Conservation (phyloP, 805 yeast species). For the Yamadazyma tumulicola region DNA sequence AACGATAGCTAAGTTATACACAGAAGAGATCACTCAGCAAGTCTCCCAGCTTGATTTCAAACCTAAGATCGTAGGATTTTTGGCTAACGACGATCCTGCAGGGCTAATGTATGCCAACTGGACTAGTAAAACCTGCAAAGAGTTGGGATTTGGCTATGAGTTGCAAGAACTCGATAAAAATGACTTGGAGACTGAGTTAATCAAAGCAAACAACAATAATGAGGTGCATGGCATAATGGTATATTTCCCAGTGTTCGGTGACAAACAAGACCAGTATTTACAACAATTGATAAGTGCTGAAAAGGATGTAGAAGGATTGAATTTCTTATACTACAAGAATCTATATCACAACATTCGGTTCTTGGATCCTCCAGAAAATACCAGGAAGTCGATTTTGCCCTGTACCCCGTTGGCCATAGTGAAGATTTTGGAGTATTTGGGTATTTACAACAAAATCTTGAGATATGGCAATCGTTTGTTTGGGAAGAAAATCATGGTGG, state of each 20-base stretch:
- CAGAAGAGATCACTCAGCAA: slow-evolving; percentile 63
- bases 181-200: slow-evolving; percentile 76
- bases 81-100: slow-evolving; percentile 93
- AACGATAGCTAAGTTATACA: slow-evolving; percentile 76
- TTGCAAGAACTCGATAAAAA: slow-evolving; percentile 73
- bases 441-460: slow-evolving; percentile 77
- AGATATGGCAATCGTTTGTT: slow-evolving; percentile 89
- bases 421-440: slow-evolving; percentile 85
- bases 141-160: slow-evolving; percentile 83
- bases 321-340: slow-evolving; percentile 87
- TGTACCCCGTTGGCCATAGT: slow-evolving; percentile 96
- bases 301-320: slow-evolving; percentile 95
- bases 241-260: slow-evolving; percentile 95
- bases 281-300: slow-evolving; percentile 90
- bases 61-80: slow-evolving; percentile 84
- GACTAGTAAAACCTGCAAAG: slow-evolving; percentile 88
- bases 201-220: slow-evolving; percentile 76
- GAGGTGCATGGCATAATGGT: slow-evolving; percentile 90
- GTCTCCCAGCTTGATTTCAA: slow-evolving; percentile 50
- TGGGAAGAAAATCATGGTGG: slow-evolving; percentile 87
- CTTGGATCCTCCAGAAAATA: slow-evolving; percentile 64
- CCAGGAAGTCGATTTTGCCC: slow-evolving; percentile 82
- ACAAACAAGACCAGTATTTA: slow-evolving; percentile 89
- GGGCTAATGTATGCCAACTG: slow-evolving; percentile 93
- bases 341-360: slow-evolving; percentile 90